Base-by-base conservation (phyloP, 2,329 filamentous ascomycete species). In the Akanthomyces lecanii region DNA sequence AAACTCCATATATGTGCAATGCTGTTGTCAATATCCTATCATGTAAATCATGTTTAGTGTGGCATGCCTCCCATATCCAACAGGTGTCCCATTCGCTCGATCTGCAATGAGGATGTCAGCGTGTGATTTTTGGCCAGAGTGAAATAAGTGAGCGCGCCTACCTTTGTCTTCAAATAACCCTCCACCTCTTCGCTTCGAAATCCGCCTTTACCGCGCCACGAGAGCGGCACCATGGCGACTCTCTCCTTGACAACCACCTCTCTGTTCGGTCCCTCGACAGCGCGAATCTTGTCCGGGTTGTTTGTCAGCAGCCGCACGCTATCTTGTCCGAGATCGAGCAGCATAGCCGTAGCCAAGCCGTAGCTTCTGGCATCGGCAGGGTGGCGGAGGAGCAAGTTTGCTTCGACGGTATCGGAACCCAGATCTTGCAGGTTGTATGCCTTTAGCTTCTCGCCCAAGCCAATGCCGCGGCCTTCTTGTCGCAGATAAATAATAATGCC, bases 371-470 rank as follows among this genome's bases (percentile, higher is more conserved):
- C 95, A 75, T 99, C 95, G 1, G 95, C 95, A 0, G 95, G 95
- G 75, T 99, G 95, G 51, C 95, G 82, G 48, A 99, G 80, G 28
- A 98, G 75, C 52, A 99, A 78, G 71, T 99, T 99, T 2, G 95
- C 95, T 77, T 99, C 92, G 42, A 98, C 96, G 0, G 95, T 99
- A 76, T 99, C 95, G n/a, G 90, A 93, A 0, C 95, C 95, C 30
- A 99, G 80, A 76, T 99, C 95, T 74, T 99, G 95, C 50, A 99
- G 81, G 72, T 99, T 99, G 76, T 99, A 99, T 5, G 95, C 95
- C 77, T 99, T 98, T 45, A 99, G 82, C 76, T 99, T 99, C 78
- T 97, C 93, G 2, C 91, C 89, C 0, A 99, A 82, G 0, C 95
- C 95, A 67, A 99, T 99, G 2, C 95, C 95, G 28, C 95, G 90